A percentile compares a stretch with the other conserved stretches of the same genome.
phyloP scores from a whole-genome alignment of 2,329 filamentous ascomycete genomes.

The Geosmithia morbida region DNA sequence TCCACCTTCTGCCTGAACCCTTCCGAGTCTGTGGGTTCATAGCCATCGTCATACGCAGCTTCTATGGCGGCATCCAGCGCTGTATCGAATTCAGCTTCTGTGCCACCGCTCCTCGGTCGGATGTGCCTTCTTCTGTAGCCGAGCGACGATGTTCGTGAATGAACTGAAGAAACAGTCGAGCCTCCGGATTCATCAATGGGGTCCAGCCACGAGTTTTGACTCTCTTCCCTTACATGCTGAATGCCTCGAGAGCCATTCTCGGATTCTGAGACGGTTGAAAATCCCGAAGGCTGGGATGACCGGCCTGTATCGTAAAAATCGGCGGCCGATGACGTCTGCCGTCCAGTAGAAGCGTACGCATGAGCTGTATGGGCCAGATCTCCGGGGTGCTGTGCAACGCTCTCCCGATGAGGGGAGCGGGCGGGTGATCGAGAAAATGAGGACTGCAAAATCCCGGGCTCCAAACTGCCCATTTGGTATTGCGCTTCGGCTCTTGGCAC shows the following conservation, averaged over 20 bases:
- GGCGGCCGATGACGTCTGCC: background rate
- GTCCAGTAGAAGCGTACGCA: background rate
- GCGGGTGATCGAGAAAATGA: slow-evolving; percentile 38
- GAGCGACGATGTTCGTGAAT: slow-evolving; percentile 63
- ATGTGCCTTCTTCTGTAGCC: slow-evolving; percentile 56
- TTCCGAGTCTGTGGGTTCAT: slow-evolving; percentile 52
- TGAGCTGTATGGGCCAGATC: background rate
- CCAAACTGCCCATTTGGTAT: slow-evolving; percentile 7
- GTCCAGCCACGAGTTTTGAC: slow-evolving; percentile 83
- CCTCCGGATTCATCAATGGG: slow-evolving; percentile 82
- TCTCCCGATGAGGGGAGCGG: slow-evolving; percentile 7
- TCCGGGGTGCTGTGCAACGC: slow-evolving; percentile 8
- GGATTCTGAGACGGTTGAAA: slow-evolving; percentile 2
- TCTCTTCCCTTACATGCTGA: slow-evolving; percentile 41
- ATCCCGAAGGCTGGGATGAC: background rate
- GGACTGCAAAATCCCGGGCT: slow-evolving; percentile 28
- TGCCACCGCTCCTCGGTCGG: slow-evolving; percentile 52
- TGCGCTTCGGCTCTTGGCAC: background rate
- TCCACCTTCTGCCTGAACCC: slow-evolving; percentile 19
- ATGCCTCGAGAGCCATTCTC: slow-evolving; percentile 4
- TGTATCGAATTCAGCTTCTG: slow-evolving; percentile 84
- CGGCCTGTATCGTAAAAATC: background rate
- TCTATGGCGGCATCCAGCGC: slow-evolving; percentile 92
- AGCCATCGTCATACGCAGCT: slow-evolving; percentile 85
- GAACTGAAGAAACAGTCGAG: slow-evolving; percentile 65